A percentile compares a stretch with the other conserved stretches of the same genome.
Evolutionary conservation across 352 stramenopile genomes (phyloP).

Genomic region (Pythium chondricola): DNA sequence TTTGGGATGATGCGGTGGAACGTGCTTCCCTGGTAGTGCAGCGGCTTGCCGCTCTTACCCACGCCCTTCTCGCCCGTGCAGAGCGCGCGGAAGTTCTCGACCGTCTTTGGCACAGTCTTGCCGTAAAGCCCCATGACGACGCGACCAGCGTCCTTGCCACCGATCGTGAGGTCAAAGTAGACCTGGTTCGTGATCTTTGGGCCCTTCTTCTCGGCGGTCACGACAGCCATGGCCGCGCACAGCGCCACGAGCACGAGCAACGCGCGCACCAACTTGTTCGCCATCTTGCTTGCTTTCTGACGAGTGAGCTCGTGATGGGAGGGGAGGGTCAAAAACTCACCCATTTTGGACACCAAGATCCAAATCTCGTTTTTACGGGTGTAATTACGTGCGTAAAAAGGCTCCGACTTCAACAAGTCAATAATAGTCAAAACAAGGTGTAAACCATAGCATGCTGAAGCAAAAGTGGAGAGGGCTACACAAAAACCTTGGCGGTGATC

Average conservation of each 20-base stretch:
- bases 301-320: too few species aligned
- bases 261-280: conserved; percentile 40
- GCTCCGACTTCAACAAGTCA: too few species aligned
- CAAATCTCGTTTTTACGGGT: conserved; percentile 1
- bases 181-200: conserved; percentile 89
- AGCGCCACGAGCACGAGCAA: conserved; percentile 26
- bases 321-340: too few species aligned
- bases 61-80: conserved; percentile 75
- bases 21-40: conserved; percentile 94
- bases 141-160: conserved; percentile 72
- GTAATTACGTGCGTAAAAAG: too few species aligned
- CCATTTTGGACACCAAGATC: too few species aligned
- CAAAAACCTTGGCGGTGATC: too few species aligned
- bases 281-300: conserved; percentile 25
- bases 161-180: conserved; percentile 96
- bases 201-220: conserved; percentile 24
- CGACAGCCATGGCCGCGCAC: conserved; percentile 29
- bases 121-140: conserved; percentile 83
- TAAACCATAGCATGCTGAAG: too few species aligned
- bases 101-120: conserved; percentile 84
- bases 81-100: conserved; percentile 63
- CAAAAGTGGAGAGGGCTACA: too few species aligned
- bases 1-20: conserved; percentile 98
- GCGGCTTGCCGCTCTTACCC: conserved; percentile 90
- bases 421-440: conserved; percentile 2